Evolutionary conservation across 306 rosid genomes (phyloP).

Genomic region (Corylus avellana): DNA sequence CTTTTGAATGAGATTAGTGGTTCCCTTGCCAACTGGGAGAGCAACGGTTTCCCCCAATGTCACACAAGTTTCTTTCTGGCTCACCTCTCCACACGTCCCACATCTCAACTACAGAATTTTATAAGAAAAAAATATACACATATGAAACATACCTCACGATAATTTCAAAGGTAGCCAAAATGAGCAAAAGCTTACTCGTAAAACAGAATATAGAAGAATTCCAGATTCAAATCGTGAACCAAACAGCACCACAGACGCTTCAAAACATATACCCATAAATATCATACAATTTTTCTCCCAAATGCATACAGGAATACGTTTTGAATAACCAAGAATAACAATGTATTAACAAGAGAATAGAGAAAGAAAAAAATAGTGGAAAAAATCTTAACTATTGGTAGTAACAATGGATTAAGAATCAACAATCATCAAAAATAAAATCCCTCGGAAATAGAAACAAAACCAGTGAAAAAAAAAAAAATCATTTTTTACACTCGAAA

Average conservation of each 20-base stretch:
- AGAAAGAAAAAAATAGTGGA: background rate
- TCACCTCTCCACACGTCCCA: conserved; percentile 82
- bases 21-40: conserved; percentile 68
- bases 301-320: background rate
- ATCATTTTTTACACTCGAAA: background rate
- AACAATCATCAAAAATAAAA: background rate
- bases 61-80: conserved; percentile 77
- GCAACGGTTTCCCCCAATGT: conserved; percentile 68
- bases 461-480: background rate
- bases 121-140: background rate
- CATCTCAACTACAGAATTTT: conserved; percentile 61
- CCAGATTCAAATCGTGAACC: background rate
- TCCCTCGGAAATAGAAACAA: background rate
- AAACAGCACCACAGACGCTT: background rate
- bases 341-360: background rate
- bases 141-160: background rate
- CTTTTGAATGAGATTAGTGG: conserved; percentile 87
- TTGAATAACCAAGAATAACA: background rate
- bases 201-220: background rate
- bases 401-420: background rate
- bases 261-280: background rate
- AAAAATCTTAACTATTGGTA: background rate
- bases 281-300: background rate
- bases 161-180: background rate
- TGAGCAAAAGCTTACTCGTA: background rate